A percentile compares a stretch with the other conserved stretches of the same genome.
Conservation (phyloP, 257 asterid genomes). For the Phtheirospermum japonicum region DNA sequence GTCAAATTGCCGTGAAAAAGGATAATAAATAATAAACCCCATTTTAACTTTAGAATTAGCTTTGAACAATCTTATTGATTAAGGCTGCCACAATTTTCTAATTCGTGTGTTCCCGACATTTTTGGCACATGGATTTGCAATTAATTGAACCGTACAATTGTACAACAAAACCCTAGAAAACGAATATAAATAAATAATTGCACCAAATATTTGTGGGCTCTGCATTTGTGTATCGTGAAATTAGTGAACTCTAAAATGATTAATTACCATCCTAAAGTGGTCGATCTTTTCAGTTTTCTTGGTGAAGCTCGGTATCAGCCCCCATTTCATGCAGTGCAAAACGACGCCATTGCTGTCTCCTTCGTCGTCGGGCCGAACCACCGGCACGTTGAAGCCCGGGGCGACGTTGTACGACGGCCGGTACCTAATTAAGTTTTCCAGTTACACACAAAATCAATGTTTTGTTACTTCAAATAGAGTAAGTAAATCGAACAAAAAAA, state of each 20-base stretch:
- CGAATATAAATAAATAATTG: too few species aligned
- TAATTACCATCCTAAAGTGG: slow-evolving; percentile 75
- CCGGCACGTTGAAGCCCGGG: slow-evolving; percentile 87
- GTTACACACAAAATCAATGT: background rate
- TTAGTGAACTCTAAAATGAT: background rate
- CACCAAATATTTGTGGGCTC: too few species aligned
- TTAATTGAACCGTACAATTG: background rate
- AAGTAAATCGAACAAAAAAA: background rate
- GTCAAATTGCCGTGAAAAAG: slow-evolving; percentile 24
- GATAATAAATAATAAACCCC: background rate
- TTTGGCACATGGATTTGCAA: background rate
- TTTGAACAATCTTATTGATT: too few species aligned
- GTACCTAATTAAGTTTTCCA: slow-evolving; percentile 41
- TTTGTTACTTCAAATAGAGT: background rate
- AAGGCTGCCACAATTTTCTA: too few species aligned
- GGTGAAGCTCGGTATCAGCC: slow-evolving; percentile 83
- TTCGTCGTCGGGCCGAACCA: slow-evolving; percentile 60
- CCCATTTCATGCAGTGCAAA: slow-evolving; percentile 94
- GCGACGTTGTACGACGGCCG: slow-evolving; percentile 78
- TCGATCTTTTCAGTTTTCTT: slow-evolving; percentile 74
- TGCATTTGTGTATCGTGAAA: too few species aligned
- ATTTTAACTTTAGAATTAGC: too few species aligned
- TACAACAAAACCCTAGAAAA: too few species aligned
- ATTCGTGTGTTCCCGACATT: background rate
- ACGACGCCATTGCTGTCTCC: slow-evolving; percentile 49